These are phyloP conservation scores for Exserohilum rostratum DNA, from an alignment of 2,329 filamentous ascomycete genomes.

Conservation along the genomic window DNA sequence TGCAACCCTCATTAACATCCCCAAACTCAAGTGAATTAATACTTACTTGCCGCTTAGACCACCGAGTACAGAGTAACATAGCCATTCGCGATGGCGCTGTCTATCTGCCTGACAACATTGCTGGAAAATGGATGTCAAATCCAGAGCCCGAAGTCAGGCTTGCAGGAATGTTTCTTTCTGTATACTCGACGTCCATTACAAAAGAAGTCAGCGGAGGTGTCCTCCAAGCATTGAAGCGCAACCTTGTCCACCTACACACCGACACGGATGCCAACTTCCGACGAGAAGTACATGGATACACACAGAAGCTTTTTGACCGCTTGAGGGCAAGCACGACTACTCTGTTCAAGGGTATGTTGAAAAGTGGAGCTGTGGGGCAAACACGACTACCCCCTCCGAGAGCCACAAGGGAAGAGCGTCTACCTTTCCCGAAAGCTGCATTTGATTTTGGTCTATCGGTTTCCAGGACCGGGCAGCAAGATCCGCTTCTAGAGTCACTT, in stretches of 20 bases:
- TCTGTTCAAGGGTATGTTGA: constrained; percentile 29
- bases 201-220: constrained; percentile 70
- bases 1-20: not conserved
- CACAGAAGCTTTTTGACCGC: constrained; percentile 77
- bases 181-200: constrained; percentile 76
- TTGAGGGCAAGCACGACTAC: constrained; percentile 54
- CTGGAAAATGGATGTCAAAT: constrained; percentile 48
- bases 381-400: constrained; percentile 26
- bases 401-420: too few relatives aligned
- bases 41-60: constrained; percentile 24
- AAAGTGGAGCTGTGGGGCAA: constrained; percentile 4
- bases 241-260: constrained; percentile 75
- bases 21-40: not conserved
- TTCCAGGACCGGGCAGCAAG: constrained; percentile 1
- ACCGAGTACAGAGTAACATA: constrained; percentile 29
- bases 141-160: constrained; percentile 64
- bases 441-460: not conserved
- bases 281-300: constrained; percentile 76
- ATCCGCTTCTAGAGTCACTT: constrained; percentile 58
- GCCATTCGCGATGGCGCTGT: constrained; percentile 47
- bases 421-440: constrained; percentile 25
- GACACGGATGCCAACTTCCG: constrained; percentile 87
- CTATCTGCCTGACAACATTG: constrained; percentile 59
- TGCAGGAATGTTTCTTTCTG: constrained; percentile 80
- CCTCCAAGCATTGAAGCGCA: constrained; percentile 66